Percentiles rank a stretch among this genome's conserved stretches.
Evolutionary conservation across 1,284 basidiomycete species (phyloP).

Genomic region (Sutorius eximius): DNA sequence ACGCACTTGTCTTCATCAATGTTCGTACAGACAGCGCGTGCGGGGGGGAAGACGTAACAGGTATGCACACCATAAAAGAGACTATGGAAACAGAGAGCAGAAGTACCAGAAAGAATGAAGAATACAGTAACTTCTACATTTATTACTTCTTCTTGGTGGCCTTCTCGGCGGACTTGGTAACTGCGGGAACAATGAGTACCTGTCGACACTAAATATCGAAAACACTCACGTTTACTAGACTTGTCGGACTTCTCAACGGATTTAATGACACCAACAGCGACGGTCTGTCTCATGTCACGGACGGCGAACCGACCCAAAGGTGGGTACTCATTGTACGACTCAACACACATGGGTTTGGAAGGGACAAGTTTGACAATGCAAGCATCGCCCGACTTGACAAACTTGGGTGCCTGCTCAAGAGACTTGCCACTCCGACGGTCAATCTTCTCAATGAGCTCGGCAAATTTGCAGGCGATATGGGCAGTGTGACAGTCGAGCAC

Average conservation of each 20-base stretch:
- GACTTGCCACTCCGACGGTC: constrained; percentile 97
- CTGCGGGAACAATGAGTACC: constrained; percentile 41
- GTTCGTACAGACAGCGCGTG: constrained; percentile 48
- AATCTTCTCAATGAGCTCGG: constrained; percentile 98
- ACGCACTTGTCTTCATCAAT: constrained; percentile 44
- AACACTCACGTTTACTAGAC: constrained; percentile 70
- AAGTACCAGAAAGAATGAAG: constrained; percentile 49
- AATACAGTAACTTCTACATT: constrained; percentile 64
- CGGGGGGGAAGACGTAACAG: constrained; percentile 18
- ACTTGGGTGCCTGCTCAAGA: constrained; percentile 89
- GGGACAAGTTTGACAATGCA: constrained; percentile 98
- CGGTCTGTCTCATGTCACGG: constrained; percentile 98
- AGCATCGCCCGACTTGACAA: constrained; percentile 94
- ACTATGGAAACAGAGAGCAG: constrained; percentile 33
- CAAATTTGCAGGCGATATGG: constrained; percentile 99
- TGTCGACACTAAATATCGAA: constrained; percentile 5
- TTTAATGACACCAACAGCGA: constrained; percentile 97
- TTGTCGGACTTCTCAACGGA: constrained; percentile 92
- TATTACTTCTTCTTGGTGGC: constrained; percentile 95
- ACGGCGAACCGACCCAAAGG: constrained; percentile 99
- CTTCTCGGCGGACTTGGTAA: constrained; percentile 96
- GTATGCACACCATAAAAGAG: constrained; percentile 47
- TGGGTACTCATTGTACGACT: constrained; percentile 97
- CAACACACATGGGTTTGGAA: constrained; percentile 97
- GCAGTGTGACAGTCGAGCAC: constrained; percentile 99